Evolutionary conservation across 495 filamentous ascomycete genomes (phyloP), one percentile per base, ranked within the genome.

Genomic region (Hypoxylon rickii): DNA sequence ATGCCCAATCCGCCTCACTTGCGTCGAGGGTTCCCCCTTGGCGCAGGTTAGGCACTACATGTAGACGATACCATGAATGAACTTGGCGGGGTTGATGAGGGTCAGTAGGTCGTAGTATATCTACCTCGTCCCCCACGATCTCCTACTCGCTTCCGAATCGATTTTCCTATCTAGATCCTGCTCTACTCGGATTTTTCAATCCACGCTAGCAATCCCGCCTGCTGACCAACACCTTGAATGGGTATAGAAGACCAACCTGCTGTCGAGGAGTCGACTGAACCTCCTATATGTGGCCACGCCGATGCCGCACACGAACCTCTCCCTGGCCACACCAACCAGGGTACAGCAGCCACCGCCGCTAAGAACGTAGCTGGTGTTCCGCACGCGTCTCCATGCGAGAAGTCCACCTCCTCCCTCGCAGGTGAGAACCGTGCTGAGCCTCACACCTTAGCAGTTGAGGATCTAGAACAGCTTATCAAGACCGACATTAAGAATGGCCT

Each of bases 211-310:
- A 7, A 56, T 32, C 44, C 39, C 20, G 38, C 12, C 52, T 50
- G 40, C 42, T 53, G 40, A 58, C 44, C 32, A 40, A 63, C 49
- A 66, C 63, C n/a, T 40, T 76, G 73, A 76, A 76, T 76, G 73
- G 73, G 73, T 68, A 72, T 72, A 74, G 73, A 73, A 72, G 74
- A 67, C 61, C 71, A 72, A 48, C 57, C 64, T 65, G 65, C 63
- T 65, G 73, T 75, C 73, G 73, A 76, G 73, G 73, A 68, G 68
- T 73, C 74, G 73, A 73, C 73, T 70, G 73, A 76, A 65, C 73
- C 73, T 73, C 73, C 73, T 76, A 76, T 76, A 76, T 66, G 73
- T 73, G 70, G 70, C 68, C 61, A 68, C 42, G 70, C 61, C 58
- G 45, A 68, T 69, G 66, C 70, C 57, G 51, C 48, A 63, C 45